These are phyloP conservation scores for Fusarium verticillioides DNA, from an alignment of 2,329 filamentous ascomycete species.

Conservation along the genomic window DNA sequence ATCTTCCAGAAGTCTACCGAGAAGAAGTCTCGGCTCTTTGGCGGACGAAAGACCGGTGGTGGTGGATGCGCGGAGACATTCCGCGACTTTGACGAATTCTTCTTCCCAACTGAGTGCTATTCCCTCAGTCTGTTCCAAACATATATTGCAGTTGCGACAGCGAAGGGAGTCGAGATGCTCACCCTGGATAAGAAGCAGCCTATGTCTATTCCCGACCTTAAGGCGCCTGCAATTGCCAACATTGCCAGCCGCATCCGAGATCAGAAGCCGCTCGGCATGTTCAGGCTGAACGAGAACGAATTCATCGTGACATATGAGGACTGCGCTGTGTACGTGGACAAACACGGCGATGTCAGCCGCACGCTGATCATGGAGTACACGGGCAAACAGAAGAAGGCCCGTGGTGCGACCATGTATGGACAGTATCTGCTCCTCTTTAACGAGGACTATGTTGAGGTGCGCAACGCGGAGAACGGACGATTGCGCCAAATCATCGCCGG, in stretches of 20 bases:
- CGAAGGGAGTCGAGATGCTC: conserved; percentile 93
- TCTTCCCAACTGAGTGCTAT: conserved; percentile 94
- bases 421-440: conserved; percentile 95
- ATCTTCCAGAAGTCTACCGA: conserved; percentile 93
- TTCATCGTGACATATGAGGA: conserved; percentile 95
- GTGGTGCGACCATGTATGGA: conserved; percentile 87
- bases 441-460: conserved; percentile 94
- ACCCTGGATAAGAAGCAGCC: conserved; percentile 97
- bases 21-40: conserved; percentile 77
- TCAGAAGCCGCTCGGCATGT: conserved; percentile 93
- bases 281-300: conserved; percentile 89
- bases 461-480: conserved; percentile 95
- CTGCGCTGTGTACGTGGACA: conserved; percentile 97
- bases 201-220: conserved; percentile 91
- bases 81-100: conserved; percentile 98
- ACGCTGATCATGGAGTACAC: conserved; percentile 99
- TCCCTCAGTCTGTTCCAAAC: conserved; percentile 96
- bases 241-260: conserved; percentile 86
- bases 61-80: conserved; percentile 90
- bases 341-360: conserved; percentile 94
- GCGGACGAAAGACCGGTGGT: conserved; percentile 66
- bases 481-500: conserved; percentile 94
- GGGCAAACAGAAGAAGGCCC: conserved; percentile 83
- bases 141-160: conserved; percentile 89
- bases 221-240: conserved; percentile 79